Conservation (phyloP, 1,284 basidiomycete species). For the Tilletia walkeri region DNA sequence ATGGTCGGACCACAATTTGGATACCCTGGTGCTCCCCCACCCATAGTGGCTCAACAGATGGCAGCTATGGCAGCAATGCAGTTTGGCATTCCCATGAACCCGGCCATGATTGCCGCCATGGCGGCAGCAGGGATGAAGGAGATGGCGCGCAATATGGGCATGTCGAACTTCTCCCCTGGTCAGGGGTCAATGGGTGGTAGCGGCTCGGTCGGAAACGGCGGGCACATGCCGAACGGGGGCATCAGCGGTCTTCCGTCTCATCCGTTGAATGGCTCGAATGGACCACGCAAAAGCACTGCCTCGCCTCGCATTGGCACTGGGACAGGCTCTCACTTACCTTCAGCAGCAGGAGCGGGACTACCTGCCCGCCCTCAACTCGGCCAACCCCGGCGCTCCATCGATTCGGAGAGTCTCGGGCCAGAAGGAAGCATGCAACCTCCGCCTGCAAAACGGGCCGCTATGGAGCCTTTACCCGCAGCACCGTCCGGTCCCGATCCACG, state of each 20-base stretch:
- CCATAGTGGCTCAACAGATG: constrained; percentile 6
- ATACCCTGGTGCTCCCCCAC: background rate
- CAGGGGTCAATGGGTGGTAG: background rate
- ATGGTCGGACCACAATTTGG: background rate
- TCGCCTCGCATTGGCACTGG: background rate
- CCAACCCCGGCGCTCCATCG: background rate
- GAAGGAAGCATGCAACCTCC: background rate
- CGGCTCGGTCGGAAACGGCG: background rate
- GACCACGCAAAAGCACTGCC: background rate
- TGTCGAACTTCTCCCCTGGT: no score
- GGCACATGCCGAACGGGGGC: background rate
- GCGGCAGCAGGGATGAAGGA: constrained; percentile 11
- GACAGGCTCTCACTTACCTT: background rate
- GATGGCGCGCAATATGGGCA: constrained; percentile 15
- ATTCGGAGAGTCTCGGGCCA: background rate
- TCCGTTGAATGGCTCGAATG: background rate
- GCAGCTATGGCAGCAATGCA: constrained; percentile 8
- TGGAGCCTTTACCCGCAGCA: background rate
- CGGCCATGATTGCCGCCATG: constrained; percentile 8
- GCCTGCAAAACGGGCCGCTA: background rate
- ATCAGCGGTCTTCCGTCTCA: background rate
- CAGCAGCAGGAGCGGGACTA: background rate
- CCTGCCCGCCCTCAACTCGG: constrained; percentile 4
- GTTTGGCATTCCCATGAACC: constrained; percentile 13
- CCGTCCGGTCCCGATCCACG: constrained; percentile 8